Conservation (phyloP, 768 basidiomycete genomes). For the Trametes cingulata region DNA sequence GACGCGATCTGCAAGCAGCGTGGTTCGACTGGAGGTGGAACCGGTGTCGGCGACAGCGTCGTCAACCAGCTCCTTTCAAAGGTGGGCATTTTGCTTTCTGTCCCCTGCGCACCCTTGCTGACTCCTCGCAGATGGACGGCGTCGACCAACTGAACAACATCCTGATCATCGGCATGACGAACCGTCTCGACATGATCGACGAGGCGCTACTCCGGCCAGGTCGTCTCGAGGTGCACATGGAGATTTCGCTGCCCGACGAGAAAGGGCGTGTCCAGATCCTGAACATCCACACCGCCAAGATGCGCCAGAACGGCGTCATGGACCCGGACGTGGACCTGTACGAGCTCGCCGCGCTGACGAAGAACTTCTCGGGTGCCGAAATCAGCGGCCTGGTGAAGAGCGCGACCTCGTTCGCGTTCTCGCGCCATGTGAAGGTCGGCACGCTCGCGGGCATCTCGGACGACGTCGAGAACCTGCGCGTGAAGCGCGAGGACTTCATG, state of each 20-base stretch:
- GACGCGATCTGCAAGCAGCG: conserved; percentile 99
- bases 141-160: conserved; percentile 99
- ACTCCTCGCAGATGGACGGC: conserved; percentile 83
- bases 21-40: conserved; percentile 87
- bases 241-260: conserved; percentile 96
- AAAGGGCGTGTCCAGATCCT: conserved; percentile 91
- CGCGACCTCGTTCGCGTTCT: conserved; percentile 97
- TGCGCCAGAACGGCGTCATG: conserved; percentile 92
- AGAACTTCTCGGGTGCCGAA: conserved; percentile 98
- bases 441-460: conserved; percentile 96
- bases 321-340: conserved; percentile 77
- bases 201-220: conserved; percentile 96
- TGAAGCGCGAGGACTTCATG: conserved; percentile 84
- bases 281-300: conserved; percentile 92
- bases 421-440: conserved; percentile 95
- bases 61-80: conserved; percentile 99
- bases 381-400: conserved; percentile 96
- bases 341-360: conserved; percentile 82
- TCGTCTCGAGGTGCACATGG: conserved; percentile 99
- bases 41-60: conserved; percentile 98
- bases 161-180: conserved; percentile 99
- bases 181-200: conserved; percentile 97
- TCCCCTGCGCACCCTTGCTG: not conserved
- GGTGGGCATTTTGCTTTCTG: conserved; percentile 41
- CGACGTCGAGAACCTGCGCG: conserved; percentile 90